Evolutionary conservation across 352 stramenopile species (phyloP).

Genomic region (Globisporangium heterothallicum): DNA sequence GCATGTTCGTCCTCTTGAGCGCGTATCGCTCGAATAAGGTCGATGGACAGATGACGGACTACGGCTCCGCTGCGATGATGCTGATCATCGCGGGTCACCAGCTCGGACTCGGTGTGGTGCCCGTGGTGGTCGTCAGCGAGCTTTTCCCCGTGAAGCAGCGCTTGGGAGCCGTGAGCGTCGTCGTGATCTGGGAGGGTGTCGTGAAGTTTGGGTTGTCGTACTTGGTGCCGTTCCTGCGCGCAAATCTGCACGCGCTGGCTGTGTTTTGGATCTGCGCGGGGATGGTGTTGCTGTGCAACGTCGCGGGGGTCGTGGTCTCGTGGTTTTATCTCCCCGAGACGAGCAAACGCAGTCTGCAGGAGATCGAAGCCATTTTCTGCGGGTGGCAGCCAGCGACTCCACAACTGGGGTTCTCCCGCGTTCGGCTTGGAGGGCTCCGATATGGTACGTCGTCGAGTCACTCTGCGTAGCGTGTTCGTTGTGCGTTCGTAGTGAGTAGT

Average conservation of each 20-base stretch:
- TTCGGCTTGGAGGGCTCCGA: constrained; percentile 31
- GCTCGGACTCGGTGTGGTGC: constrained; percentile 53
- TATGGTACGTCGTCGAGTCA: constrained; percentile 16
- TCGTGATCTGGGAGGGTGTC: constrained; percentile 56
- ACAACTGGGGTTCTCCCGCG: constrained; percentile 38
- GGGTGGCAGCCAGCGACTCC: constrained; percentile 73
- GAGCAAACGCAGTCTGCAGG: constrained; percentile 65
- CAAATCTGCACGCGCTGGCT: constrained; percentile 23
- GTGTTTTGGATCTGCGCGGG: constrained; percentile 32
- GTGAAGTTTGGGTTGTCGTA: constrained; percentile 36
- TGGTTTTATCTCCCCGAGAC: constrained; percentile 76
- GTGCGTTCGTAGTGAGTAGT: too few species aligned
- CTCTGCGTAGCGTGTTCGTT: constrained; percentile 8
- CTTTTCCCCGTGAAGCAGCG: constrained; percentile 67
- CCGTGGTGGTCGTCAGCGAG: constrained; percentile 57
- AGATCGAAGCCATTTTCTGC: constrained; percentile 73
- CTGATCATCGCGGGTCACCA: constrained; percentile 62
- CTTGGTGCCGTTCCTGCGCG: constrained; percentile 27
- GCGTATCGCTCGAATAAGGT: constrained; percentile 25
- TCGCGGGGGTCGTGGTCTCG: constrained; percentile 35
- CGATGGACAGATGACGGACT: constrained; percentile 38
- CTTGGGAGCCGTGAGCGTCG: constrained; percentile 54
- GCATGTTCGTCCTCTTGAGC: constrained; percentile 43
- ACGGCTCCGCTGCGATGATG: constrained; percentile 51
- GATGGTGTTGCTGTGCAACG: constrained; percentile 43